Conservation (phyloP, 176 grass and related monocot genomes). For the Aegilops tauschii region DNA sequence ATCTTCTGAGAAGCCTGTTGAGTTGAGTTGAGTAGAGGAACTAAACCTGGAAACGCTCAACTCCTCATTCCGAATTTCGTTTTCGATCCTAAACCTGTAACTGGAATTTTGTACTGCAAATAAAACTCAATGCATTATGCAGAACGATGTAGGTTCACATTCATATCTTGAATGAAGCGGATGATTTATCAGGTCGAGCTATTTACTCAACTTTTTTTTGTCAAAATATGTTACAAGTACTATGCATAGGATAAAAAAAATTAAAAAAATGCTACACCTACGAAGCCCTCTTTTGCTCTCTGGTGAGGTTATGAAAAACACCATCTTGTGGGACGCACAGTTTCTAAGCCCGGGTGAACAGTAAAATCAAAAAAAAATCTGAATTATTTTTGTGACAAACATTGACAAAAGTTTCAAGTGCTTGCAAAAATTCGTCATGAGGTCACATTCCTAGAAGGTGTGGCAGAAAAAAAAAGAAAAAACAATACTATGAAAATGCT, state of each 20-base stretch:
- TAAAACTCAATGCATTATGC: background rate
- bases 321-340: conserved; percentile 16
- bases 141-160: background rate
- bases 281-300: background rate
- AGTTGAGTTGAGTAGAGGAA: background rate
- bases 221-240: too few relatives aligned
- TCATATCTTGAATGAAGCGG: background rate
- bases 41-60: background rate
- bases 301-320: conserved; percentile 38
- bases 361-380: too few relatives aligned
- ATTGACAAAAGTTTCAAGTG: too few relatives aligned
- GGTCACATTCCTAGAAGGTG: too few relatives aligned
- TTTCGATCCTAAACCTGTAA: background rate
- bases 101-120: background rate
- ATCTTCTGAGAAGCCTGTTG: background rate
- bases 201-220: too few relatives aligned
- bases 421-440: too few relatives aligned
- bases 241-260: too few relatives aligned
- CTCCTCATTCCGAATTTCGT: background rate
- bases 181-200: background rate
- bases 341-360: too few relatives aligned
- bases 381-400: too few relatives aligned
- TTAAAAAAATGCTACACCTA: too few relatives aligned
- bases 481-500: too few relatives aligned
- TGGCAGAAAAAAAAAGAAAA: too few relatives aligned